phyloP scores from a whole-genome alignment of 495 filamentous ascomycete species.

The Neurospora africana region DNA sequence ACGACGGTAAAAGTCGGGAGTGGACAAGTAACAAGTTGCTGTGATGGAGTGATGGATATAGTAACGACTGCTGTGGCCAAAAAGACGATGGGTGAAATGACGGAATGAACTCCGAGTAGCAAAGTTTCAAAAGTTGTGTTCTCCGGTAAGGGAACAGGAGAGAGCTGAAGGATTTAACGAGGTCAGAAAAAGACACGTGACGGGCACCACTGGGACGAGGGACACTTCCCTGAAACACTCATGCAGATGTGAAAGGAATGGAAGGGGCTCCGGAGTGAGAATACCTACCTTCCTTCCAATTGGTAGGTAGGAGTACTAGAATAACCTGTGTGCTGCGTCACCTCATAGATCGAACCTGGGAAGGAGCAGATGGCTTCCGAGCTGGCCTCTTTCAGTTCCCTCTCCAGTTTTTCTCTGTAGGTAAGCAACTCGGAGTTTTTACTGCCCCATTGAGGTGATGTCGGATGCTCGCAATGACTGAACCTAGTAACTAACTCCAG shows the following conservation, averaged over 20 bases:
- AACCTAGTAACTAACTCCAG: neutral
- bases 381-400: neutral
- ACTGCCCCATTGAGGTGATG: neutral
- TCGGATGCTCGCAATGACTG: neutral
- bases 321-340: neutral
- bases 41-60: neutral
- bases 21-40: neutral
- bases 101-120: neutral
- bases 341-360: neutral
- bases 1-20: neutral
- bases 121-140: neutral
- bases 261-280: neutral
- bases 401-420: neutral
- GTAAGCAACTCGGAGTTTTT: neutral
- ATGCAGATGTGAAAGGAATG: neutral
- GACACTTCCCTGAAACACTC: neutral
- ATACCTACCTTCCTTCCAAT: neutral
- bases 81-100: neutral
- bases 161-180: neutral
- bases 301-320: neutral
- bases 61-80: neutral
- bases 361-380: neutral
- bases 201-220: neutral
- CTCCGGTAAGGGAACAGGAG: neutral
- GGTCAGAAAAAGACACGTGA: neutral